Percentiles rank a stretch among this genome's conserved stretches.
These are phyloP conservation scores for Chondrus crispus DNA, from an alignment of 23 red algal genomes.

Conservation along the genomic window DNA sequence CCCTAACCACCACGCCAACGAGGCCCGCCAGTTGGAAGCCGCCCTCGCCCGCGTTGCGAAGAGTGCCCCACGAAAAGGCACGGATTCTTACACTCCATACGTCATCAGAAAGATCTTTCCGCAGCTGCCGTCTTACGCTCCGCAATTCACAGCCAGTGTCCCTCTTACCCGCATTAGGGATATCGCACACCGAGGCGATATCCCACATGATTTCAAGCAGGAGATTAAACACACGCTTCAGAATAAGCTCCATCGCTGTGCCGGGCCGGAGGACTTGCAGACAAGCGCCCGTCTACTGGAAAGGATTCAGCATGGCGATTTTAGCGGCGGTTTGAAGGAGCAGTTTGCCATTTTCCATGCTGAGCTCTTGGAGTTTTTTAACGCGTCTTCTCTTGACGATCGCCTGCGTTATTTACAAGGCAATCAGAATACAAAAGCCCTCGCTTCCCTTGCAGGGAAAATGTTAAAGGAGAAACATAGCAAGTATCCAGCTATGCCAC, in stretches of 20 bases:
- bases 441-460: not conserved
- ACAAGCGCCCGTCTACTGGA: slow-evolving; percentile 56
- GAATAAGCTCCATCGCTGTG: slow-evolving; percentile 87
- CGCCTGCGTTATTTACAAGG: slow-evolving; percentile 29
- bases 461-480: slow-evolving; percentile 40
- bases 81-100: slow-evolving; percentile 27
- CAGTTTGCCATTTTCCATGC: slow-evolving; percentile 57
- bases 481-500: slow-evolving; percentile 16
- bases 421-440: not conserved
- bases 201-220: slow-evolving; percentile 82
- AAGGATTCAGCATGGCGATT: slow-evolving; percentile 31
- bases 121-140: slow-evolving; percentile 62
- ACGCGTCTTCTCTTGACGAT: slow-evolving; percentile 61
- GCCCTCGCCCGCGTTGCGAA: slow-evolving; percentile 6
- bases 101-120: slow-evolving; percentile 73
- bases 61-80: too few species aligned
- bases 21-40: slow-evolving; percentile 52
- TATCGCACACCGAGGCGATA: slow-evolving; percentile 85
- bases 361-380: slow-evolving; percentile 78
- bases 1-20: slow-evolving; percentile 77
- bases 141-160: slow-evolving; percentile 71
- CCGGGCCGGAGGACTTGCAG: slow-evolving; percentile 73
- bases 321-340: slow-evolving; percentile 33
- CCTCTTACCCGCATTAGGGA: slow-evolving; percentile 81
- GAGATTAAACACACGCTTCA: slow-evolving; percentile 86